These are phyloP conservation scores for Dryadomyces quercus-mongolicae DNA, from an alignment of 2,329 filamentous ascomycete genomes.

Conservation along the genomic window DNA sequence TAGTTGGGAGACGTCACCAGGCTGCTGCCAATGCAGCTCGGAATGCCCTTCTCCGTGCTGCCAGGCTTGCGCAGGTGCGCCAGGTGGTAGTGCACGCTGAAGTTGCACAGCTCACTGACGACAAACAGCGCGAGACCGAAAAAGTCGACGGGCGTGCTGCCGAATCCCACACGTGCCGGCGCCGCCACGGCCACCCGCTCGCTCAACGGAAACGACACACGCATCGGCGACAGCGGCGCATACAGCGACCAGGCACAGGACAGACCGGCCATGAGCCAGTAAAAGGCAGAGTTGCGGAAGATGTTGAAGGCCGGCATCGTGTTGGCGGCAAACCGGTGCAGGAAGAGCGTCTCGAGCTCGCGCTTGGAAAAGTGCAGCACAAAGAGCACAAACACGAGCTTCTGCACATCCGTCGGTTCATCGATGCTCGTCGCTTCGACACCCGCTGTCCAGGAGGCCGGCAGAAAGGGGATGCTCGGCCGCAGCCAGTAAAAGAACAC, in stretches of 20 bases:
- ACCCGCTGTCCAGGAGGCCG: slow-evolving; percentile 10
- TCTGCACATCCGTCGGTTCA: slow-evolving; percentile 48
- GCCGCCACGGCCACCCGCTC: not conserved
- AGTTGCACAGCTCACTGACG: slow-evolving; percentile 70
- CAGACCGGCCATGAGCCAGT: slow-evolving; percentile 76
- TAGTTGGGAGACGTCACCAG: slow-evolving; percentile 96
- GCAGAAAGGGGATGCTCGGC: slow-evolving; percentile 48
- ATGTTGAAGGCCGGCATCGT: slow-evolving; percentile 91
- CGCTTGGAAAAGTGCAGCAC: slow-evolving; percentile 84
- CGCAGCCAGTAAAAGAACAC: slow-evolving; percentile 60
- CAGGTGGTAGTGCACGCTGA: slow-evolving; percentile 68
- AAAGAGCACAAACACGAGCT: slow-evolving; percentile 61
- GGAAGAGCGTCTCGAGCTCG: slow-evolving; percentile 84
- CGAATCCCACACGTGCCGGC: slow-evolving; percentile 13
- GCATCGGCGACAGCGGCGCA: slow-evolving; percentile 55
- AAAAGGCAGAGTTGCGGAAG: slow-evolving; percentile 90
- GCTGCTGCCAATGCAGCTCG: slow-evolving; percentile 70
- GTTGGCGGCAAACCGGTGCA: slow-evolving; percentile 88
- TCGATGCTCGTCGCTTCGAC: slow-evolving; percentile 24
- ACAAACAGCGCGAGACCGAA: slow-evolving; percentile 59
- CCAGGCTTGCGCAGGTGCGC: slow-evolving; percentile 65
- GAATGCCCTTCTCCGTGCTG: slow-evolving; percentile 79
- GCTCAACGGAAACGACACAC: slow-evolving; percentile 11
- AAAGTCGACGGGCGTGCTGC: slow-evolving; percentile 39
- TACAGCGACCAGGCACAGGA: slow-evolving; percentile 81